These are phyloP conservation scores for Euclidium syriacum DNA, from an alignment of 345 rosid genomes.

Conservation along the genomic window DNA sequence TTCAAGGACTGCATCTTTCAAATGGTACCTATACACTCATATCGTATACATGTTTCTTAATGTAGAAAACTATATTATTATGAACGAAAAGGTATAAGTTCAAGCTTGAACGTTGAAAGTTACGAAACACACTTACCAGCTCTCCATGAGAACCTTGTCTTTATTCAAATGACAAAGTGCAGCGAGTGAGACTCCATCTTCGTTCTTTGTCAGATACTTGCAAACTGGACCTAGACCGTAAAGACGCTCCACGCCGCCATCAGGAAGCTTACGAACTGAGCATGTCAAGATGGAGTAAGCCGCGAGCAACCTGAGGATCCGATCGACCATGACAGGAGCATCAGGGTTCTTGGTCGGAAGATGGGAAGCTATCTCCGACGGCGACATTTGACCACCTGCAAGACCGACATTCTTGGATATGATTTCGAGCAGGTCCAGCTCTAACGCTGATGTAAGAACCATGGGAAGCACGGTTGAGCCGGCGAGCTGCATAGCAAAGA, in stretches of 20 bases:
- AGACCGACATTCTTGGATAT: conserved; percentile 43
- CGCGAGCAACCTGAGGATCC: conserved; percentile 60
- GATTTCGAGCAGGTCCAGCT: conserved; percentile 77
- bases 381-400: conserved; percentile 45
- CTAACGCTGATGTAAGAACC: conserved; percentile 76
- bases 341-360: conserved; percentile 71
- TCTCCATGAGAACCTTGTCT: conserved; percentile 80
- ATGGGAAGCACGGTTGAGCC: conserved; percentile 71
- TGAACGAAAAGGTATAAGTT: neutral
- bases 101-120: neutral
- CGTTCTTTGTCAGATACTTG: conserved; percentile 61
- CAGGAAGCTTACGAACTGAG: conserved; percentile 35
- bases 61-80: neutral
- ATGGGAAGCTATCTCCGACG: conserved; percentile 51
- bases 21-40: conserved; percentile 44
- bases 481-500: conserved; percentile 67
- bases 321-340: conserved; percentile 65
- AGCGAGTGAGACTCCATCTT: conserved; percentile 67
- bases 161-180: conserved; percentile 65
- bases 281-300: conserved; percentile 54
- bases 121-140: conserved; percentile 56
- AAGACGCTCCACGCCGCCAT: conserved; percentile 48
- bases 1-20: conserved; percentile 74
- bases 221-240: conserved; percentile 75
- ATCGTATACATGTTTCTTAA: neutral